Base-by-base conservation (phyloP, 805 yeast species). In the Candida sithepensis region DNA sequence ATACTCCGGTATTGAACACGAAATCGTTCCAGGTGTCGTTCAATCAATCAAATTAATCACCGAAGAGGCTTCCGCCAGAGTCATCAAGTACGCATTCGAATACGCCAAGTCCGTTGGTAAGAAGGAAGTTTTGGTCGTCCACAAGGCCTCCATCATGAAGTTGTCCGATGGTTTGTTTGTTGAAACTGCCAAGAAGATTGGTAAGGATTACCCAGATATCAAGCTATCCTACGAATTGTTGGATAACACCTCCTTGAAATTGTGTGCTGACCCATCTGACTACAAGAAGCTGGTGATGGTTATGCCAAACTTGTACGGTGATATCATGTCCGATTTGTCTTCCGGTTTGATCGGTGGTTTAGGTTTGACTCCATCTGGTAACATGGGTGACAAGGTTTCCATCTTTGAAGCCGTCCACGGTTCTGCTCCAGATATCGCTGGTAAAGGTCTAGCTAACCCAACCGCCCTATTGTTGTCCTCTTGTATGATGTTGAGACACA, bases 341-440 rank as follows among this genome's bases (percentile, higher is more conserved):
- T 88, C 97, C 50, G 99, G 99, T 74, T 79, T 94, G 66, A 95
- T 95, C 58, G 99, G 99, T 70, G 98, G 99, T 68, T 82, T 92
- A 66, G 99, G 99, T 74, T 82, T 94, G 70, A 94, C 99, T 53
- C 99, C 99, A 58, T 89, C 97, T 51, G 99, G 97, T 71, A 94
- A 94, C 83, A 94, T 94, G 91, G 99, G 99, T 78, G 88, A 89
- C 79, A 85, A 88, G 70, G 96, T 92, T 55, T 89, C 97, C 48
- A 92, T 94, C 69, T 94, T 94, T 71, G 99, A 94, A 82, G 99
- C 99, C 56, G 99, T 94, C 66, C 99, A 94, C 72, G 99, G 99
- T 71, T 91, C 98, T 49, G 99, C 99, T 55, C 99, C 99, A 61
- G 99, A 94, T 71, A 94, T 94, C 66, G 98, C 98, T 54, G 99